A percentile compares a stretch with the other conserved stretches of the same genome.
phyloP scores from a whole-genome alignment of 306 rosid genomes.

The Betula pendula region DNA sequence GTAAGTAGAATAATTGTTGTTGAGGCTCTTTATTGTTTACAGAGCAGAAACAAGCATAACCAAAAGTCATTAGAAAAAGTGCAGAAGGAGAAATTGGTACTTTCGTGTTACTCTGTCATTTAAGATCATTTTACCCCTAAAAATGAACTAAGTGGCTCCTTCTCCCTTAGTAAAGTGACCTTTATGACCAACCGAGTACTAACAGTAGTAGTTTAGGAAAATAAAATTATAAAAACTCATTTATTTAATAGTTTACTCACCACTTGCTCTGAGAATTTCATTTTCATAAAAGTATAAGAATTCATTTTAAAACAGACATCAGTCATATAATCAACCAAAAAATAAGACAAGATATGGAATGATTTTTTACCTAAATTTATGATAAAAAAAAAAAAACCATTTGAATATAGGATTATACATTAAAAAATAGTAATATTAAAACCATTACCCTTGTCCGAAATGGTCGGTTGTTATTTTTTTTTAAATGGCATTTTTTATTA shows the following conservation, averaged over 20 bases:
- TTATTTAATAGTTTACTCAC: too few relatives aligned
- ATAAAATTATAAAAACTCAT: too few relatives aligned
- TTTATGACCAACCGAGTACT: too few relatives aligned
- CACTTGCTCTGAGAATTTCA: not conserved
- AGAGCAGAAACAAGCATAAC: not conserved
- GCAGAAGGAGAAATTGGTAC: not conserved
- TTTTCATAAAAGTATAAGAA: not conserved
- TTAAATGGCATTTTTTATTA: too few relatives aligned
- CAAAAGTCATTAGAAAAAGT: too few relatives aligned
- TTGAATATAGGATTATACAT: not conserved
- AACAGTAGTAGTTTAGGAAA: too few relatives aligned
- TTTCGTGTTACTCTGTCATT: not conserved
- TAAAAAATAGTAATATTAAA: not conserved
- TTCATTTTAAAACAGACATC: not conserved
- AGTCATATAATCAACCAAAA: not conserved
- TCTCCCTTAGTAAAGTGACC: too few relatives aligned
- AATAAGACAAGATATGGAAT: constrained; percentile 1
- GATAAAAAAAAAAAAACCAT: not conserved
- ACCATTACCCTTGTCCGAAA: not conserved
- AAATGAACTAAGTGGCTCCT: too few relatives aligned
- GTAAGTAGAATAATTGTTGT: too few relatives aligned
- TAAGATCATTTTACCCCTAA: too few relatives aligned
- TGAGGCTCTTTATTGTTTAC: not conserved
- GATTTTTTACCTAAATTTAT: not conserved
- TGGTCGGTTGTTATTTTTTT: too few relatives aligned